Conservation (phyloP, 2,329 filamentous ascomycete genomes). For the Shiraia bambusicola region DNA sequence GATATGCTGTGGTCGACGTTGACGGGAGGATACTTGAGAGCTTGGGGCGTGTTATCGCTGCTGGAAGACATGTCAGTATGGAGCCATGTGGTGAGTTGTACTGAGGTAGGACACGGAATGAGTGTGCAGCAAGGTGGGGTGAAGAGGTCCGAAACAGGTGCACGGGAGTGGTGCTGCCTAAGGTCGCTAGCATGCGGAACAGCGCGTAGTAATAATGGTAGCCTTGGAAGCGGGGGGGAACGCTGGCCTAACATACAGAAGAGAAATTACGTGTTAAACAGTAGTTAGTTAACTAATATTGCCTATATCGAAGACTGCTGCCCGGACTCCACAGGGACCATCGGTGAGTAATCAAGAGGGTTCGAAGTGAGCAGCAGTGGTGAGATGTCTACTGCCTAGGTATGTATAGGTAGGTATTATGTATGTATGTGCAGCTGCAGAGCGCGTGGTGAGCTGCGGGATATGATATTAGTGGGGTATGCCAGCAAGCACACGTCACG, state of each 20-base stretch:
- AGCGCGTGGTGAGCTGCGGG: too few species aligned
- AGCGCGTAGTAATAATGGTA: slow-evolving; percentile 19
- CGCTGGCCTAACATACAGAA: slow-evolving; percentile 1
- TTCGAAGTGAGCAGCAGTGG: too few species aligned
- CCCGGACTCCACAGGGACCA: too few species aligned
- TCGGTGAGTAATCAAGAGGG: too few species aligned
- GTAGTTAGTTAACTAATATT: neutral
- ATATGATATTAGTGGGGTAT: too few species aligned
- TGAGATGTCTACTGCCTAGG: too few species aligned
- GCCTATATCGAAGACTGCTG: neutral
- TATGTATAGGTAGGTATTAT: too few species aligned
- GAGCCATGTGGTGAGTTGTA: slow-evolving; percentile 11
- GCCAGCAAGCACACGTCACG: too few species aligned
- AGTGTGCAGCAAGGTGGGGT: slow-evolving; percentile 11
- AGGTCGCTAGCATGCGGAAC: slow-evolving; percentile 1
- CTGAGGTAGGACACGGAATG: slow-evolving; percentile 2
- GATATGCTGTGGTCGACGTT: slow-evolving; percentile 35
- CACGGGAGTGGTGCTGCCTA: slow-evolving; percentile 1
- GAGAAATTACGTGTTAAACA: slow-evolving; percentile 7
- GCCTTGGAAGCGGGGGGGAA: slow-evolving; percentile 11
- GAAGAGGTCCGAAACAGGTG: slow-evolving; percentile 1
- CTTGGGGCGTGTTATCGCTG: slow-evolving; percentile 27
- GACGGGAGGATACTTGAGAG: slow-evolving; percentile 36
- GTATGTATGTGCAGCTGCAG: too few species aligned
- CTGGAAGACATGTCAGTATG: slow-evolving; percentile 35